Percentiles rank a stretch among this genome's conserved stretches.
Evolutionary conservation across 1,139 yeast species (phyloP).

Genomic region (Nakaseomyces nivariensis): DNA sequence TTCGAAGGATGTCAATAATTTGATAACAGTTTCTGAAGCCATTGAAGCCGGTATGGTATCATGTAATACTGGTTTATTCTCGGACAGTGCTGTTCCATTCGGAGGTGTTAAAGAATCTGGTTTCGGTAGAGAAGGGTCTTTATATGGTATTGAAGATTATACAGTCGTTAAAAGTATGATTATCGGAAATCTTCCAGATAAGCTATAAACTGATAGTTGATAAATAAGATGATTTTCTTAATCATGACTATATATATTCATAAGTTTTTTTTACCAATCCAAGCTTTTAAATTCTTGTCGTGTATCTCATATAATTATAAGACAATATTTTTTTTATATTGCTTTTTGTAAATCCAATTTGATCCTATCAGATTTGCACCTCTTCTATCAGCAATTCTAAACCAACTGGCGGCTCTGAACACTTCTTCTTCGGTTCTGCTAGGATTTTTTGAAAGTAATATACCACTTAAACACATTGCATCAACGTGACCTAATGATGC

Average conservation of each 20-base stretch:
- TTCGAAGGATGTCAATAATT: conserved; percentile 52
- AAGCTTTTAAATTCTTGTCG: too few relatives aligned
- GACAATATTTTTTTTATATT: conserved; percentile 33
- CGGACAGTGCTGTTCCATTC: conserved; percentile 66
- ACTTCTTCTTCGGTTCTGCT: conserved; percentile 50
- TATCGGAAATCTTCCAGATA: conserved; percentile 31
- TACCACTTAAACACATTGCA: conserved; percentile 65
- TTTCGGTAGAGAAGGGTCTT: conserved; percentile 73
- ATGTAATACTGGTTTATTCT: conserved; percentile 61
- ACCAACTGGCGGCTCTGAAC: conserved; percentile 60
- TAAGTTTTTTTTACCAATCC: background rate
- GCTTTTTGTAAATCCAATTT: conserved; percentile 70
- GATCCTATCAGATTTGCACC: conserved; percentile 63
- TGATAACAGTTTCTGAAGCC: conserved; percentile 59
- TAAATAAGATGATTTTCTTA: background rate
- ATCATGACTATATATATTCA: background rate
- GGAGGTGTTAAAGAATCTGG: conserved; percentile 79
- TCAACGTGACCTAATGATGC: conserved; percentile 62
- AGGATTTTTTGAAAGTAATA: conserved; percentile 53
- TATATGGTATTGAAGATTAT: conserved; percentile 69
- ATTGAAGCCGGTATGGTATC: conserved; percentile 78
- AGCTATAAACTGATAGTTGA: background rate
- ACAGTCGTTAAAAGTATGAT: conserved; percentile 54
- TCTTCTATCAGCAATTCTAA: conserved; percentile 53
- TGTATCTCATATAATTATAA: background rate